Evolutionary conservation across 2,329 filamentous ascomycete species (phyloP), one percentile per base, ranked within the genome.

Genomic region (Fusarium fracticaudum): DNA sequence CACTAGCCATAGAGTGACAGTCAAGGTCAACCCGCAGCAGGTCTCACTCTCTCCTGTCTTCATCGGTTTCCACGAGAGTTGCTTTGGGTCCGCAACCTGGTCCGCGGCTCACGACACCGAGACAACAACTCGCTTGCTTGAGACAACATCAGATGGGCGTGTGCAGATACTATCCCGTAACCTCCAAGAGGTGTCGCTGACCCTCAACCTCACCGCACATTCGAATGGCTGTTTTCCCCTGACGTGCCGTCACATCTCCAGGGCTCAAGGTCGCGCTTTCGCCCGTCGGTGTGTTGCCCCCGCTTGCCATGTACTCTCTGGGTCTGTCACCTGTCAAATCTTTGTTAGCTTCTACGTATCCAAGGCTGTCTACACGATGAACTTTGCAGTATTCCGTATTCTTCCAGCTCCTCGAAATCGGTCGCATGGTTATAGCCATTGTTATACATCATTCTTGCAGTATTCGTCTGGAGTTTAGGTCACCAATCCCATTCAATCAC

Each of bases 171-270:
- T 6, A 29, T 17, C 26, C 20, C 17, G 45, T 10, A 35, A 35
- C 33, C 33, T 35, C 8, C 33, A 17, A 17, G 33, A 35, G 6
- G 20, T 11, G 45, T 22, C 20, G 22, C 26, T 14, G 13, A 22
- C 26, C 13, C 20, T 31, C 26, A 4, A 20, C 14, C 7, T 48
- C 26, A 4, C 45, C 45, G 15, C 10, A 14, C 20, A 22, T 31
- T 22, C 14, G 9, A 29, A 8, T 22, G 2, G 12, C 14, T n/a
- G 4, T n/a, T 7, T 48, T 7, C 3, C 9, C 13, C 9, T 26
- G 20, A 22, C 14, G 9, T 10, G 0, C 26, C 20, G 9, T 31
- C 26, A 22, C 9, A 6, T 48, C 14, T 8, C 3, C 6, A 1
- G 8, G 26, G 20, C 45, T 15, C 26, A 48, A 31, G 26, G 45